phyloP scores from a whole-genome alignment of 768 basidiomycete genomes.

The Psilocybe cyanescens region DNA sequence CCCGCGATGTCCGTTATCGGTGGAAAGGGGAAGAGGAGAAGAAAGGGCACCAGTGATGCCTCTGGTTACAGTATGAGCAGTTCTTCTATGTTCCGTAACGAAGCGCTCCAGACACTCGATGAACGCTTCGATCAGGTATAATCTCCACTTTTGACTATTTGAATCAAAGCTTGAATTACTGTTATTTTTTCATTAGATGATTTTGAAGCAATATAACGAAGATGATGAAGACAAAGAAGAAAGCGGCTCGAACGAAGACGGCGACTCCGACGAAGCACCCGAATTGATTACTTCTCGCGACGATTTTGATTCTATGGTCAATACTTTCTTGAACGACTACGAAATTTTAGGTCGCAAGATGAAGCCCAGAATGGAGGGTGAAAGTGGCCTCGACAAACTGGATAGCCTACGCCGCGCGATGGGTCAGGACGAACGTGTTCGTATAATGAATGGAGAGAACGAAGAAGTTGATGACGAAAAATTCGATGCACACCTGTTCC shows the following conservation, averaged over 20 bases:
- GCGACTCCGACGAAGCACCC: conserved; percentile 65
- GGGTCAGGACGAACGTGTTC: conserved; percentile 67
- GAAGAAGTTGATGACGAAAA: conserved; percentile 54
- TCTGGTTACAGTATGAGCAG: conserved; percentile 98
- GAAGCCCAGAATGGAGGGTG: conserved; percentile 74
- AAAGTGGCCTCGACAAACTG: conserved; percentile 77
- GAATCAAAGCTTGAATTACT: not conserved
- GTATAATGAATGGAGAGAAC: conserved; percentile 45
- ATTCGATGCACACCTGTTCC: conserved; percentile 28
- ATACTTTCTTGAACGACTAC: conserved; percentile 91
- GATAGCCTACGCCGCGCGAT: conserved; percentile 78
- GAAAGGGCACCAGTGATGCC: conserved; percentile 79
- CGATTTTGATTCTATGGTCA: conserved; percentile 90
- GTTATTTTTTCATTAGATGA: conserved; percentile 49
- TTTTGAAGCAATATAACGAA: conserved; percentile 80
- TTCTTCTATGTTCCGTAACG: conserved; percentile 93
- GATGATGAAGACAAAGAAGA: conserved; percentile 51
- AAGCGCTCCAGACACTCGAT: conserved; percentile 85
- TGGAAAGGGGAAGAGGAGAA: conserved; percentile 74
- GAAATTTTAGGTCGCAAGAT: conserved; percentile 90
- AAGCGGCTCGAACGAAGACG: conserved; percentile 31
- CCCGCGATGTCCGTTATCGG: conserved; percentile 79
- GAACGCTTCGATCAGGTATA: conserved; percentile 92
- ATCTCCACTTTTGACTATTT: not conserved
- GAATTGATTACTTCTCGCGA: conserved; percentile 80